Base-by-base conservation (phyloP, 306 rosid genomes). In the Clitoria ternatea region DNA sequence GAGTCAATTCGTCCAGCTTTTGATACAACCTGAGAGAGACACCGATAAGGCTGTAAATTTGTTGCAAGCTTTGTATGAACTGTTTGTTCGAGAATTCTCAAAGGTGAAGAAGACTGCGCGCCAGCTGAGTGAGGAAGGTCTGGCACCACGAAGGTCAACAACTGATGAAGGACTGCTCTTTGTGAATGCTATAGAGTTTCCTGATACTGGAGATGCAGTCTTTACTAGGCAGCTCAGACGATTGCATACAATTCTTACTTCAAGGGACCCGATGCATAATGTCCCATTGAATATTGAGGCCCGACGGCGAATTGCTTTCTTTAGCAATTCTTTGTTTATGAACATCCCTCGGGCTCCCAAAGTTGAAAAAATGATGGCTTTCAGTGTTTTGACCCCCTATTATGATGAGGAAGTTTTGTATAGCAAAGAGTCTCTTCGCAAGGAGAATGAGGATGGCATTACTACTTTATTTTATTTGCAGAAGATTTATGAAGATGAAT, bases 311-410 rank as follows among this genome's bases (percentile, higher is more conserved):
- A 78, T 92, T 64, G 93, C 98, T 71, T 92, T 92, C 86, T 92
- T 90, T 76, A 83, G 88, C 85, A 92, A 92, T 81, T 92, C 98
- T 11, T 86, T 92, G 70, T 92, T 92, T 76, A 92, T 92, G 98
- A 92, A 92, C 84, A 90, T 92, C 69, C 98, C 98, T 1, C 98
- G 96, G 50, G 97, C 97, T 73, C 98, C 96, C 12, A 10, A 60
- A 17, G 92, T 92, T 65, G 98, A 88, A 72, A 90, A 88, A 74
- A 92, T 92, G 97, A 75, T 82, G 93, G 85, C 98, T 75, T 92
- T 92, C 84, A 92, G 93, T 40, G 76, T 92, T 80, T 70, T 92
- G 76, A 92, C 98, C 29, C 98, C 98, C 11, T 92, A 92, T 74
- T 92, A 90, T 17, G 96, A 92, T 42, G 98, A 92, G 77, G 98